Evolutionary conservation across 2,329 filamentous ascomycete genomes (phyloP).

Genomic region (Aspergillus ibericus): DNA sequence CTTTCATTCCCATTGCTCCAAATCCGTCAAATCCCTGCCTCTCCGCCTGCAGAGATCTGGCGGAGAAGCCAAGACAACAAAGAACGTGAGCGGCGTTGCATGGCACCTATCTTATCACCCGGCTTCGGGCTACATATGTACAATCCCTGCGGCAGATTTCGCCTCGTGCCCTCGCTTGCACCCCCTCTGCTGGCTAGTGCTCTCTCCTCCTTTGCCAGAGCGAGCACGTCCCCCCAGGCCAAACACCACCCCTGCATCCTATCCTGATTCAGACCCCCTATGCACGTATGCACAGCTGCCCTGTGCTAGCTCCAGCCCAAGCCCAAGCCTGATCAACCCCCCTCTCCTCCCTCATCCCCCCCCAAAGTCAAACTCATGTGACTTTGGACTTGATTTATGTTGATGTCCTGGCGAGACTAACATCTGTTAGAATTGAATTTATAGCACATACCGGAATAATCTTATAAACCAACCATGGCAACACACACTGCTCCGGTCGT

Average conservation of each 20-base stretch:
- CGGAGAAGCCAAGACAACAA: slow-evolving; percentile 3
- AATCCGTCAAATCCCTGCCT: neutral
- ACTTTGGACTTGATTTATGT: neutral
- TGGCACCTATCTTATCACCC: slow-evolving; percentile 14
- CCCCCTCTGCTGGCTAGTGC: neutral
- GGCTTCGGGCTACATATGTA: slow-evolving; percentile 2
- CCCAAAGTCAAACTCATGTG: neutral
- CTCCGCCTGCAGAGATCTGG: slow-evolving; percentile 6
- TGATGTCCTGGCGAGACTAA: neutral
- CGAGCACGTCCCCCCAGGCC: neutral
- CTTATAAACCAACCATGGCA: slow-evolving; percentile 33
- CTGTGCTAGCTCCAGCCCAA: slow-evolving; percentile 2
- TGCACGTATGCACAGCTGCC: slow-evolving; percentile 11
- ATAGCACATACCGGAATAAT: slow-evolving; percentile 1
- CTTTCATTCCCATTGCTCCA: neutral
- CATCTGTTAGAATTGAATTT: neutral
- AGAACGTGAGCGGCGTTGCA: slow-evolving; percentile 10
- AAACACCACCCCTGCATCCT: neutral
- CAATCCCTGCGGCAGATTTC: neutral
- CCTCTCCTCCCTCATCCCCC: too few relatives aligned
- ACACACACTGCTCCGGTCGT: slow-evolving; percentile 55
- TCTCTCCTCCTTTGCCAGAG: neutral
- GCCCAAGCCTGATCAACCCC: neutral
- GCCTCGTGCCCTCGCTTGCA: neutral
- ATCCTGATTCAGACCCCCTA: neutral